Base-by-base conservation (phyloP, 2,329 filamentous ascomycete genomes). In the Lizonia empirigonia region DNA sequence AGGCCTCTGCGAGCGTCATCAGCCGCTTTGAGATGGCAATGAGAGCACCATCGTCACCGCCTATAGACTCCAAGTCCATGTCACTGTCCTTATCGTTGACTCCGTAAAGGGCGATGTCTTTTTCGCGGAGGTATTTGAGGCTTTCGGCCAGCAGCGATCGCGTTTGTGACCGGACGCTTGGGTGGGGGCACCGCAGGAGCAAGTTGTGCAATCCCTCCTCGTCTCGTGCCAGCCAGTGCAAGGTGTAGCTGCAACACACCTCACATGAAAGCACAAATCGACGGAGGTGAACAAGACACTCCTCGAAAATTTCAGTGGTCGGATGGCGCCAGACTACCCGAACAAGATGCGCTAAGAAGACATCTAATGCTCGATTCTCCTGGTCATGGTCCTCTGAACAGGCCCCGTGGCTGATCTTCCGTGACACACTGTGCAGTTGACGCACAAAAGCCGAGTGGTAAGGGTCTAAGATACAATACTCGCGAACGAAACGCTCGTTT, bases 401-500 rank as follows among this genome's bases (percentile, higher is more conserved):
- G n/a, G 72, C 70, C 0, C 76, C 75, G 16, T 70, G 58, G 40
- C 78, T 80, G 26, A 83, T 63, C 16, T 76, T 73, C 38, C 78
- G 82, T 40, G 86, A 75, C 30, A 82, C 81, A 7, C 76, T 72
- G 23, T 94, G 79, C 29, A 90, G 77, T 45, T 80, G 78, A 27
- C 80, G 77, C 13, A 91, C 80, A 59, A 96, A 90, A 1, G 76
- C 74, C 2, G 85, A 78, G 64, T 96, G 89, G 24, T 80, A 80
- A 1, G 84, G 82, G 63, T 96, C 91, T 63, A 88, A 89, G 19
- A 95, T 79, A 68, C 88, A 92, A 65, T 95, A 91, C 15, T 88
- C 85, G 44, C 88, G 84, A 37, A 96, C 79, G 19, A 90, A 82
- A 2, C 83, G 60, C 54, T 88, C 85, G 60, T 97, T 97, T 41